Evolutionary conservation across 768 basidiomycete species (phyloP).

Genomic region (Boletus coccyginus): DNA sequence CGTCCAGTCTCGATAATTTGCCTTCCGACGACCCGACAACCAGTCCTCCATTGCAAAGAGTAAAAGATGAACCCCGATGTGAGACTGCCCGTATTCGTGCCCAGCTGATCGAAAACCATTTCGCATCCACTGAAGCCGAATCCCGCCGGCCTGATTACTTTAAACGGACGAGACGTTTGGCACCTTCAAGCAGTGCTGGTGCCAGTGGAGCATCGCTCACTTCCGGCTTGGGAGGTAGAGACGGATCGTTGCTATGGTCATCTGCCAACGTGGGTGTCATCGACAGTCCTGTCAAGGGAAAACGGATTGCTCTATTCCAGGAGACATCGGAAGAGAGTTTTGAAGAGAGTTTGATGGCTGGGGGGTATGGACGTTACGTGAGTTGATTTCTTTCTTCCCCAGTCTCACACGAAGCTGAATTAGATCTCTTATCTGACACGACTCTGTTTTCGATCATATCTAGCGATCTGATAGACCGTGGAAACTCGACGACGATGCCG

Average conservation of each 20-base stretch:
- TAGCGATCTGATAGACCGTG: slow-evolving; percentile 27
- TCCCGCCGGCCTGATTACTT: slow-evolving; percentile 70
- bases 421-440: slow-evolving; percentile 13
- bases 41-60: neutral
- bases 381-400: slow-evolving; percentile 24
- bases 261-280: slow-evolving; percentile 52
- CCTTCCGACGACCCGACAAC: neutral
- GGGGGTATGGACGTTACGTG: slow-evolving; percentile 77
- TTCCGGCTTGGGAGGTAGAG: slow-evolving; percentile 11
- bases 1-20: neutral
- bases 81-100: slow-evolving; percentile 62
- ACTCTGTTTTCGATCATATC: slow-evolving; percentile 1
- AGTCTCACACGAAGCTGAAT: neutral
- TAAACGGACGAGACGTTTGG: slow-evolving; percentile 52
- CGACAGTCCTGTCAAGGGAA: slow-evolving; percentile 69
- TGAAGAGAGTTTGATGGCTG: slow-evolving; percentile 80
- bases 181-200: slow-evolving; percentile 34
- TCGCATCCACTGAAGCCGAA: slow-evolving; percentile 52
- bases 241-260: slow-evolving; percentile 20
- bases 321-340: slow-evolving; percentile 84
- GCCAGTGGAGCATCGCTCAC: slow-evolving; percentile 6
- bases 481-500: slow-evolving; percentile 19
- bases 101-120: slow-evolving; percentile 48
- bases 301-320: slow-evolving; percentile 72
- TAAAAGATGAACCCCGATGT: slow-evolving; percentile 38